Conservation (phyloP, 23 red algal species). For the Cyanidiococcus yangmingshanensis region DNA sequence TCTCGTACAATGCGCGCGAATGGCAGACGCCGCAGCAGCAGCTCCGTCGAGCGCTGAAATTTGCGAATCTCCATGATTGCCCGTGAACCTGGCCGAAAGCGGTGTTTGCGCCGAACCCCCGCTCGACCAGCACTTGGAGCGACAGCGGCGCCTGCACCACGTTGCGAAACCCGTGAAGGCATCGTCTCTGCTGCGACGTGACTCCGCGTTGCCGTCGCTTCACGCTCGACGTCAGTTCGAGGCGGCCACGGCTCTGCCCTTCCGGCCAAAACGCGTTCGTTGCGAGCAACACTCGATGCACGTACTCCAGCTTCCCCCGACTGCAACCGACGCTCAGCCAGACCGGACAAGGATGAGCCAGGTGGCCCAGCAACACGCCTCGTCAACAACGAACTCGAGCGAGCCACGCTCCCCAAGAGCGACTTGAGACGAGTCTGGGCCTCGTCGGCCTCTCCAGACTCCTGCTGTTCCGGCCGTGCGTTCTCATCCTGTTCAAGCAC, state of each 20-base stretch:
- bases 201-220: background rate
- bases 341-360: background rate
- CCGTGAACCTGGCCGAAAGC: constrained; percentile 60
- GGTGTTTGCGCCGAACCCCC: constrained; percentile 20
- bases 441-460: background rate
- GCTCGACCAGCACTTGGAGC: background rate
- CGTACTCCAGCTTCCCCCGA: background rate
- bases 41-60: constrained; percentile 63
- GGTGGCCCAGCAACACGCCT: background rate
- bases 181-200: background rate
- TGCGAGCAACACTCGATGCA: background rate
- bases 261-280: background rate
- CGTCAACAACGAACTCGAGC: background rate
- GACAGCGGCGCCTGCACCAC: background rate
- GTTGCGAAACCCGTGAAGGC: background rate
- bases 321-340: background rate
- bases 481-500: constrained; percentile 3
- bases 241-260: constrained; percentile 9
- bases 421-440: background rate
- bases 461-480: background rate
- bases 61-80: constrained; percentile 98
- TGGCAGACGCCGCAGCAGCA: constrained; percentile 77
- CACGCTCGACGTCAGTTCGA: background rate
- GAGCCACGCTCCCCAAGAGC: constrained; percentile 16
- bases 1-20: constrained; percentile 87